Conservation (phyloP, 169 alveolate genomes). For the Plasmodium knowlesi region DNA sequence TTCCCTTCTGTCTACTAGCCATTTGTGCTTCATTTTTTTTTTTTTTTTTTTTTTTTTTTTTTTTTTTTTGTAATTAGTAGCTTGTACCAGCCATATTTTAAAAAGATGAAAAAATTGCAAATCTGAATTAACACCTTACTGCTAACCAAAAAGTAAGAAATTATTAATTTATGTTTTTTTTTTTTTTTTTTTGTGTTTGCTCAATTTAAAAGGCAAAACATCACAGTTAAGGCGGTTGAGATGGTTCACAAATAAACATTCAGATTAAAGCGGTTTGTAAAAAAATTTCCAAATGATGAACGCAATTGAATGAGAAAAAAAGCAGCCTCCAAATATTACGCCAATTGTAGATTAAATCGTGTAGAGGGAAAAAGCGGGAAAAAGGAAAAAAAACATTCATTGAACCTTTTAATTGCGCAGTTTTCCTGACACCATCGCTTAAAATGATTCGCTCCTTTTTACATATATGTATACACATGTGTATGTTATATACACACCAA, state of each 20-base stretch:
- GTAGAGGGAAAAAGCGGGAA: background rate
- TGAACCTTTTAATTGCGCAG: background rate
- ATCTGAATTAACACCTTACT: slow-evolving; percentile 5
- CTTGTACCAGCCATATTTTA: background rate
- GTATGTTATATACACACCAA: background rate
- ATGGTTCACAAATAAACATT: background rate
- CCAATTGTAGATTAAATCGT: background rate
- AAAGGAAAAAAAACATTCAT: background rate
- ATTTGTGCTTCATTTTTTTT: slow-evolving; percentile 49
- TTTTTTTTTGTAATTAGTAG: background rate
- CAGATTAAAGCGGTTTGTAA: slow-evolving; percentile 6
- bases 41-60: background rate
- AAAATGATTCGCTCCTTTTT: background rate
- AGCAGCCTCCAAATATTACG: background rate
- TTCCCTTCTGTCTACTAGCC: slow-evolving; percentile 62
- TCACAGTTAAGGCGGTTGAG: background rate
- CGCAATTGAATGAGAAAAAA: background rate
- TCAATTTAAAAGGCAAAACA: slow-evolving; percentile 5
- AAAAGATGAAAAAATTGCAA: background rate
- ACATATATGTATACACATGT: background rate
- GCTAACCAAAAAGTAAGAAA: background rate
- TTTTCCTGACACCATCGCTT: background rate
- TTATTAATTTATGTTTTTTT: background rate
- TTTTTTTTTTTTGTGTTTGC: background rate
- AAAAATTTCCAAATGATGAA: slow-evolving; percentile 1